Base-by-base conservation (phyloP, 805 yeast species). In the Candida orba region DNA sequence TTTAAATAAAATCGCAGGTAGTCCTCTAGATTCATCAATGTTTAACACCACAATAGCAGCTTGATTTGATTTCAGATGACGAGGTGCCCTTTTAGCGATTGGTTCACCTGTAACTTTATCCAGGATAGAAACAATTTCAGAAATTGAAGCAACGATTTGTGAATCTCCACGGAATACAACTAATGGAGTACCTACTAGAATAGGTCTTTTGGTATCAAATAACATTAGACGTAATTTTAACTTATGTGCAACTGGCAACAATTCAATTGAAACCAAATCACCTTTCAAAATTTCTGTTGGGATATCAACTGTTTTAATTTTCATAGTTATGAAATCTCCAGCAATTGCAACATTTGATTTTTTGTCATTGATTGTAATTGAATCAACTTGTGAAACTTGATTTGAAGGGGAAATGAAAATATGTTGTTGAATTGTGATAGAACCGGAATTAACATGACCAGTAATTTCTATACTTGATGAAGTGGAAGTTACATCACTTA, bases 41-140 rank as follows among this genome's bases (percentile, higher is more conserved):
- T 88, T 81, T 75, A 90, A 78, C 66, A 81, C 82, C 58, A 93
- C 96, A 66, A 88, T 83, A 59, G 95, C 91, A 73, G 95, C 89
- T 75, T 90, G 96, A 71, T 96, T 95, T 64, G 95, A 84, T 78
- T 89, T 89, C 73, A 95, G 79, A 76, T 81, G 86, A 69, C 91
- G 90, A 63, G 96, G 96, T 63, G 75, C 71, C 23, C 40, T 43
- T 65, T 84, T 90, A 79, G 88, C 95, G 64, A 82, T 71, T 67
- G 76, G 75, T 84, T 91, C 86, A 75, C 95, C 95, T 63, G 96
- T 81, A 73, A 90, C 81, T 75, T 90, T 84, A 81, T 86, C 95
- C 64, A 85, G 83, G 82, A 87, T 82, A 71, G 79, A 81, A 56
- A 83, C 58, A 60, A 86, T 79, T 64, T 79, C 79, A 64, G 79